Evolutionary conservation across 192 early-diverging fungal genomes (phyloP), one percentile per base, ranked within the genome.

Genomic region (Geosiphon pyriformis): DNA sequence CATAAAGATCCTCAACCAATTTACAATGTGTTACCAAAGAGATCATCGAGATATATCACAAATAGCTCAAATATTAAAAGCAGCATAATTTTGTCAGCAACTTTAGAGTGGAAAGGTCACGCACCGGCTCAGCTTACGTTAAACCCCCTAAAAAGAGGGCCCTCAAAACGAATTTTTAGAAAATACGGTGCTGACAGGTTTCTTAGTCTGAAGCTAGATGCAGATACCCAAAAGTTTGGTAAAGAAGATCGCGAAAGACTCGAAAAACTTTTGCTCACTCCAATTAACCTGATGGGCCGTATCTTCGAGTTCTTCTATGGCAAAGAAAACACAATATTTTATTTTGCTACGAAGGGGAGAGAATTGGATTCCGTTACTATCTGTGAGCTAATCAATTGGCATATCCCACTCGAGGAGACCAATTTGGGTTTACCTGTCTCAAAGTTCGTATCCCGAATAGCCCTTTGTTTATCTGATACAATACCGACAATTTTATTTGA

Each of bases 281-380:
- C 74, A 4, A 61, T 76, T 17, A 2, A 58, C 2, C 30, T 76
- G 15, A 59, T 68, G 32, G 61, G 72, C 8, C 25, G 71, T 25
- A 70, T 29, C 0, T 76, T 64, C 26, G 27, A 50, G 12, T 70
- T 76, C 46, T 70, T 76, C 35, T 76, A 73, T 64, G 51, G 65
- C 2, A 76, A 73, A 46, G 68, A 72, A 0, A 54, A 34, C 12
- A 51, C 27, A 0, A 29, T 76, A 1, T 63, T 66, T 18, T 70
- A 67, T 11, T 76, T 76, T 52, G 74, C 74, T 11, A 76, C 74
- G 1, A 64, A 59, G 17, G 74, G 74, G 4, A n/a, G 32, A 2
- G 59, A 34, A 0, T 34, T 76, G 4, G 0, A 49, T 8, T 2
- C 47, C 17, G 59, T 67, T 10, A 29, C 55, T 7, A 37, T 73